Conservation (phyloP, 208 protist genomes). For the Trypanosoma caninum region DNA sequence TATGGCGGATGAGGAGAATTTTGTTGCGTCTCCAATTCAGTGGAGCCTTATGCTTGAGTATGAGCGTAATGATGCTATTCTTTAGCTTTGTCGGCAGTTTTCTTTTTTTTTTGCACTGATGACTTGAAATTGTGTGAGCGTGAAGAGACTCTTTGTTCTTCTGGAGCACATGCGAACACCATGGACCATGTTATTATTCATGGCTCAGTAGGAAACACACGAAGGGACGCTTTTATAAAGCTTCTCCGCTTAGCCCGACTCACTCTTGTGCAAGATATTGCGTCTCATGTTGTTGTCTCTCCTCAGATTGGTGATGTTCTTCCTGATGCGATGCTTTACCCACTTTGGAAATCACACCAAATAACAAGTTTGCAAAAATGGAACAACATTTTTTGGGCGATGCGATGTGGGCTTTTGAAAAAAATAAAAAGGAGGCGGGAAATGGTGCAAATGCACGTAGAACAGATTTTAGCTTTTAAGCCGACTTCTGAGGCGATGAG, state of each 20-base stretch:
- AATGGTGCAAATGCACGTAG: constrained; percentile 50
- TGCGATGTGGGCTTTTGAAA: constrained; percentile 64
- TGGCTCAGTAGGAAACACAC: constrained; percentile 55
- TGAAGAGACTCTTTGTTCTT: constrained; percentile 37
- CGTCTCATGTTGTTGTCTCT: constrained; percentile 48
- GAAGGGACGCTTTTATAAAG: constrained; percentile 61
- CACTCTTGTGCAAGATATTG: constrained; percentile 58
- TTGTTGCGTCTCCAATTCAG: constrained; percentile 15
- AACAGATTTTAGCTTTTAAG: constrained; percentile 42
- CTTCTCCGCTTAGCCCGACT: constrained; percentile 68
- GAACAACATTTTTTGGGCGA: constrained; percentile 59
- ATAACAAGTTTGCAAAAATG: constrained; percentile 49
- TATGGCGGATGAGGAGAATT: constrained; percentile 17
- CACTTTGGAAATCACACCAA: constrained; percentile 47
- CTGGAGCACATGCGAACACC: background rate
- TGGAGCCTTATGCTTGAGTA: constrained; percentile 72
- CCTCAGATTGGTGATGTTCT: constrained; percentile 59
- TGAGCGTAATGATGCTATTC: constrained; percentile 57
- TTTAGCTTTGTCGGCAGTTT: constrained; percentile 44
- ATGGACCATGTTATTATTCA: constrained; percentile 49
- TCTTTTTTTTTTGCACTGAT: constrained; percentile 53
- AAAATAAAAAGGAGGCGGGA: constrained; percentile 54
- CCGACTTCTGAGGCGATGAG: background rate
- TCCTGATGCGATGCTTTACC: constrained; percentile 49
- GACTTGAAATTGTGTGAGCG: constrained; percentile 43